Conservation (phyloP, 345 rosid species). For the Erodium maritimum region DNA sequence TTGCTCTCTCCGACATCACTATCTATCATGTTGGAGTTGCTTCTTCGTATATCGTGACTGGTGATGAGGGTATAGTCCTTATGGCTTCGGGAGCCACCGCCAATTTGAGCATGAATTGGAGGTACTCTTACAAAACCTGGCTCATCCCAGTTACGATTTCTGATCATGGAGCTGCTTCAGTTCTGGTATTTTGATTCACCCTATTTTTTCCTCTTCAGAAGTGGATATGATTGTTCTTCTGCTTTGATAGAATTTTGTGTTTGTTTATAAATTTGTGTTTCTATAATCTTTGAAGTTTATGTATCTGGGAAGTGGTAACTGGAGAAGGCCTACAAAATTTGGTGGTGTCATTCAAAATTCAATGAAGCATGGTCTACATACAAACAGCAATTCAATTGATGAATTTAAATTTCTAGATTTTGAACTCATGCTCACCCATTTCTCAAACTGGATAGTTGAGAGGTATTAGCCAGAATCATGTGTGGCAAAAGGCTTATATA, state of each 20-base stretch:
- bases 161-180: conserved; percentile 50
- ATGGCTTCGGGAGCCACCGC: conserved; percentile 53
- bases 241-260: background rate
- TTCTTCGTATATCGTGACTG: conserved; percentile 38
- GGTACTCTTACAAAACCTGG: conserved; percentile 47
- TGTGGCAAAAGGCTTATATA: background rate
- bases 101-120: conserved; percentile 60
- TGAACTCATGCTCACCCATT: background rate
- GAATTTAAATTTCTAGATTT: background rate
- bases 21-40: conserved; percentile 29
- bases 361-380: background rate
- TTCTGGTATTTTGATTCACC: conserved; percentile 29
- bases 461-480: background rate
- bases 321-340: background rate
- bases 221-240: background rate
- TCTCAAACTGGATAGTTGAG: background rate
- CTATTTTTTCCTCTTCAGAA: background rate
- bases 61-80: conserved; percentile 34
- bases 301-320: background rate
- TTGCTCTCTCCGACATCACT: conserved; percentile 40
- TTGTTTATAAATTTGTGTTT: background rate
- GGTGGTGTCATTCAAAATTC: background rate
- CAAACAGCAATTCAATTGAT: background rate
- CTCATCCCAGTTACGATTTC: conserved; percentile 35
- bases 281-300: background rate